A percentile compares a stretch with the other conserved stretches of the same genome.
phyloP scores from a whole-genome alignment of 169 alveolate genomes.

The Plasmodium vivax region DNA sequence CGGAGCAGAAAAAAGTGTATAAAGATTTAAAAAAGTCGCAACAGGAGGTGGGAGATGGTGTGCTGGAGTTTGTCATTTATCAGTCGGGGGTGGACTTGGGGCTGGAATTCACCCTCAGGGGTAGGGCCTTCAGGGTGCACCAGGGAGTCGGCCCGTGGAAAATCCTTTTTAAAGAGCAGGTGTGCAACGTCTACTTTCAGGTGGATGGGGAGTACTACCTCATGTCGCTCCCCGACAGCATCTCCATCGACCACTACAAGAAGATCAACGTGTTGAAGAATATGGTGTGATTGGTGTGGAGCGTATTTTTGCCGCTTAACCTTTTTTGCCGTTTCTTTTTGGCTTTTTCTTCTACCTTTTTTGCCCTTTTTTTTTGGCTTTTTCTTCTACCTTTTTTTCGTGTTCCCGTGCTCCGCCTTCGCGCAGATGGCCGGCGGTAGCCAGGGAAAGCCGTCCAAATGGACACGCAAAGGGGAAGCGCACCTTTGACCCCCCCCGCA shows the following conservation, averaged over 20 bases:
- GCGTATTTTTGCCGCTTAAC: not conserved
- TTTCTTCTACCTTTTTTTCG: not conserved
- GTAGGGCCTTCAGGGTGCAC: slow-evolving; percentile 83
- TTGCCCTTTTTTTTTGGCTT: not conserved
- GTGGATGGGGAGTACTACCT: slow-evolving; percentile 84
- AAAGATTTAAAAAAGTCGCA: slow-evolving; percentile 37
- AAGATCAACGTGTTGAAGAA: slow-evolving; percentile 59
- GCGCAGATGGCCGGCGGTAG: not conserved
- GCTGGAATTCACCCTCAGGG: slow-evolving; percentile 71
- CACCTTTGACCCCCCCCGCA: not conserved
- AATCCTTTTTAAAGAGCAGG: slow-evolving; percentile 78
- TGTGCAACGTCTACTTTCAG: slow-evolving; percentile 80
- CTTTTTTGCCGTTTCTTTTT: not conserved
- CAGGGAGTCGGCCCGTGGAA: slow-evolving; percentile 89
- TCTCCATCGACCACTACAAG: slow-evolving; percentile 47
- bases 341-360: not conserved
- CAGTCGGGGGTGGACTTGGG: slow-evolving; percentile 74
- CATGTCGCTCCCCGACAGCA: slow-evolving; percentile 32
- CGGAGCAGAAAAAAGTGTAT: slow-evolving; percentile 7
- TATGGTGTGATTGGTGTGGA: slow-evolving; percentile 6
- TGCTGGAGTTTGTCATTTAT: slow-evolving; percentile 76
- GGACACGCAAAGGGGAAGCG: not conserved
- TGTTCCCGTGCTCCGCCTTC: not conserved
- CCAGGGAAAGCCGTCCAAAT: not conserved
- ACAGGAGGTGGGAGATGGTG: slow-evolving; percentile 84